Evolutionary conservation across 495 filamentous ascomycete genomes (phyloP).

Genomic region (Bombardia bombarda): DNA sequence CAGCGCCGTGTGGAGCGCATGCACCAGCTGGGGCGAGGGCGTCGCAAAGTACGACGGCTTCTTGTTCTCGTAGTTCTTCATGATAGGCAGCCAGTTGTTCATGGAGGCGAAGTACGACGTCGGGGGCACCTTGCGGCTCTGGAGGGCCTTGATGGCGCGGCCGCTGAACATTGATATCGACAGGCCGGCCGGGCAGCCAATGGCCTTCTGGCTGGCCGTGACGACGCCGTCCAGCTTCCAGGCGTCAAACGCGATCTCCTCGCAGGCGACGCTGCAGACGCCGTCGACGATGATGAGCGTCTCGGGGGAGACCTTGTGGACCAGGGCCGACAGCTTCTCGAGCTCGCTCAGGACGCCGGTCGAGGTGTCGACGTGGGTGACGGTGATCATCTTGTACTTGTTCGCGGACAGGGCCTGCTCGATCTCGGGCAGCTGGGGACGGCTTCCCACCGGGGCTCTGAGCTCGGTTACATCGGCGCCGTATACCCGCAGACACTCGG

Average conservation of each 20-base stretch:
- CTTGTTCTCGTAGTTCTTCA: constrained; percentile 96
- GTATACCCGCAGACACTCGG: constrained; percentile 83
- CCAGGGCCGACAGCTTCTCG: constrained; percentile 70
- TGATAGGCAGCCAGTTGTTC: constrained; percentile 96
- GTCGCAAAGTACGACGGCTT: constrained; percentile 98
- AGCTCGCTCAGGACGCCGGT: constrained; percentile 92
- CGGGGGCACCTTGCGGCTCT: constrained; percentile 69
- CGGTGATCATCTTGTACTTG: constrained; percentile 82
- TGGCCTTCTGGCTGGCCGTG: constrained; percentile 92
- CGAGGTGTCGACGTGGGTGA: constrained; percentile 95
- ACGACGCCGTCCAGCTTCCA: constrained; percentile 91
- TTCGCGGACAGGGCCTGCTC: constrained; percentile 82
- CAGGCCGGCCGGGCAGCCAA: constrained; percentile 88
- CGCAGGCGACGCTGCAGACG: constrained; percentile 92
- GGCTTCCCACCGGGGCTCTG: constrained; percentile 79
- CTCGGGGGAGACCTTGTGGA: constrained; percentile 77
- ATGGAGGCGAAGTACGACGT: constrained; percentile 88
- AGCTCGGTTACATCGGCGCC: constrained; percentile 83
- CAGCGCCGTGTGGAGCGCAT: constrained; percentile 89
- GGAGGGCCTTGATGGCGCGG: constrained; percentile 75
- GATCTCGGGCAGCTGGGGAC: constrained; percentile 78
- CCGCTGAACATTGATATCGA: constrained; percentile 89
- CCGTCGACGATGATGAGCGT: constrained; percentile 90
- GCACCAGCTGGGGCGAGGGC: constrained; percentile 87
- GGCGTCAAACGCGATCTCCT: constrained; percentile 91